Evolutionary conservation across 1,284 basidiomycete species (phyloP).

Genomic region (Dichomitus squalens): DNA sequence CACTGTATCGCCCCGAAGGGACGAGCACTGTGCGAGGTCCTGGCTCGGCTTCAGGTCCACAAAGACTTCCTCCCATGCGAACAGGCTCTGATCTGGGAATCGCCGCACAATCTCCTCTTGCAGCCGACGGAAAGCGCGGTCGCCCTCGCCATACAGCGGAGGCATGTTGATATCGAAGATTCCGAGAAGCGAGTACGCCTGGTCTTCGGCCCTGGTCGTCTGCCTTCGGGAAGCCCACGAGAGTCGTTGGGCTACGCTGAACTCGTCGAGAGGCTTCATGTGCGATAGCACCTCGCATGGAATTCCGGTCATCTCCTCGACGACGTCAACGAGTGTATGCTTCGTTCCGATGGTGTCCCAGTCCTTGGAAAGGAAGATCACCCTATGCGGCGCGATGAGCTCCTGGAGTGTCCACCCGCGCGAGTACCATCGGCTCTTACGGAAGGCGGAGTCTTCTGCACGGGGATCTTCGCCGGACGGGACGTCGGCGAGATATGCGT

Average conservation of each 20-base stretch:
- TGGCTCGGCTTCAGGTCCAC: not conserved
- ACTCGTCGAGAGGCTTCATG: not conserved
- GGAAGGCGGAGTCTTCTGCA: not conserved
- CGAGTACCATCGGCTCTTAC: not conserved
- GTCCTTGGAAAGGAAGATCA: not conserved
- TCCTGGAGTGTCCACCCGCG: slow-evolving; percentile 1
- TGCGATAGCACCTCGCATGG: not conserved
- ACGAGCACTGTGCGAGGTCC: not conserved
- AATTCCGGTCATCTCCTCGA: not conserved
- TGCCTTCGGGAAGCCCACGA: slow-evolving; percentile 1
- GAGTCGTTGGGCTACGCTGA: not conserved
- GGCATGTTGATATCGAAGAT: slow-evolving; percentile 8
- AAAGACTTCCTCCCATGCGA: not conserved
- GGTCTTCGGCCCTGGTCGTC: slow-evolving; percentile 4
- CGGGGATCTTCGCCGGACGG: not conserved
- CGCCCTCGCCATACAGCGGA: slow-evolving; percentile 5
- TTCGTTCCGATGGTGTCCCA: not conserved
- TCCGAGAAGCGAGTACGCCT: slow-evolving; percentile 7
- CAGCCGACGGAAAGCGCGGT: not conserved
- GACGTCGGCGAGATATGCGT: not conserved
- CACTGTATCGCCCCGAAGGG: not conserved
- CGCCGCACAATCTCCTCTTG: not conserved
- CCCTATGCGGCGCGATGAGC: not conserved
- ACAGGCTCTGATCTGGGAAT: not conserved
- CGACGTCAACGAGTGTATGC: not conserved